Evolutionary conservation across 768 basidiomycete genomes (phyloP), one percentile per base, ranked within the genome.

Genomic region (Mycena rosella): DNA sequence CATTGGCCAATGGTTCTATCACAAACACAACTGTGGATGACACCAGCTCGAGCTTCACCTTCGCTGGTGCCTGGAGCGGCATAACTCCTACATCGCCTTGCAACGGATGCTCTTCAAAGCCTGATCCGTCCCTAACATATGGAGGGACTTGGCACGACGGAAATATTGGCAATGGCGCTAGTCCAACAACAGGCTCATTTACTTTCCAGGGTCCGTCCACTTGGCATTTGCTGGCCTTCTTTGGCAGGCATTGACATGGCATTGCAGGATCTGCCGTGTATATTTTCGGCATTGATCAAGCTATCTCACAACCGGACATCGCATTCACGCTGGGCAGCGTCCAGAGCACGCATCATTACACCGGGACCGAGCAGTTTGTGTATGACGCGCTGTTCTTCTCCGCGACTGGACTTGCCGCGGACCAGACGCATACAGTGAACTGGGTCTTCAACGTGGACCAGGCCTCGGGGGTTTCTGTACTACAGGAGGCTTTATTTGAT

Each of bases 371-470:
- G 56, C 60, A n/a, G 5, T 66, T 70, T 51, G 64, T 34, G 6
- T 70, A 70, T 44, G 40, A 70, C 36, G 64, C 69, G 15, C 65
- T 70, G 20, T 70, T 70, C 60, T 70, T 70, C 24, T 61, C 69
- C n/a, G 64, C 64, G 22, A 70, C 60, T 0, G 69, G 65, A 24
- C 69, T 70, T 51, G 60, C 48, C 2, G 69, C 53, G 38, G 64
- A 63, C 49, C 36, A 63, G 26, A 55, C 56, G 1, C 65, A 70
- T 38, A 65, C 64, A 6, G 64, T 68, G 17, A 48, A 52, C n/a
- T 68, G 67, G 67, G 42, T 20, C 5, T 52, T 68, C 18, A 60
- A 63, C 20, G 5, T 60, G 38, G 15, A 10, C 22, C 53, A 47
- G 2, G 22, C 34, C 30, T 53, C 67, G 32, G 38, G 49, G 22